Base-by-base conservation (phyloP, 179 eudicot genomes). In the Beta corolliflora region DNA sequence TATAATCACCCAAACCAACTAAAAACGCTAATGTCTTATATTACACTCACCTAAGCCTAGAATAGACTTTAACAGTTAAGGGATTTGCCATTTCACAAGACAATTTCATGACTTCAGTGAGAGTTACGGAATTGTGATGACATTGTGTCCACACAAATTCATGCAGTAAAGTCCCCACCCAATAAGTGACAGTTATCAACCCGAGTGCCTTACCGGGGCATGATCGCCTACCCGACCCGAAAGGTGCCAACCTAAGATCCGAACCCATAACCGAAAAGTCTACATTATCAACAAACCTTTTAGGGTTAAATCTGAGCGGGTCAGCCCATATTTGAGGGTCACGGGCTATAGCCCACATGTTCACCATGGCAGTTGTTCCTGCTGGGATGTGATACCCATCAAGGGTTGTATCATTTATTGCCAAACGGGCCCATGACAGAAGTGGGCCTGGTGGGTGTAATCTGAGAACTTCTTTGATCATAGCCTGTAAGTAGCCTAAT, bases 371-470 rank as follows among this genome's bases (percentile, higher is more conserved):
- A 0, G 97, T 95, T 18, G 98, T 95, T 53, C 97, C 98, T 0
- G 79, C 84, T 0, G 99, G 99, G 76, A 95, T 91, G 71, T 87
- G 91, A 77, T 83, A 66, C 0, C 99, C 97, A 59, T 95, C 97
- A 1, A 95, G 85, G 3, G 63, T 77, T 0, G 95, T 86, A 73
- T 93, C 94, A 0, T 77, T 80, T 21, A 88, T 87, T 0, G 98
- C 84, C 1, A 93, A 65, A 19, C 98, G 92, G 58, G 97, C 86
- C 98, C 98, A 95, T 0, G 98, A 90, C 5, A 95, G 94, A 5
- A 95, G 92, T 41, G 98, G 98, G 73, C 94, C 98, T 4, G 98
- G 93, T 9, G 98, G 97, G 75, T 94, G 98, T 55, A 95, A 53
- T 86, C 98, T 83, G 0, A 95, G 80, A 3, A 88, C 94, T 81